phyloP scores from a whole-genome alignment of 148 eudicot genomes.

The Tetragonia tetragonoides region DNA sequence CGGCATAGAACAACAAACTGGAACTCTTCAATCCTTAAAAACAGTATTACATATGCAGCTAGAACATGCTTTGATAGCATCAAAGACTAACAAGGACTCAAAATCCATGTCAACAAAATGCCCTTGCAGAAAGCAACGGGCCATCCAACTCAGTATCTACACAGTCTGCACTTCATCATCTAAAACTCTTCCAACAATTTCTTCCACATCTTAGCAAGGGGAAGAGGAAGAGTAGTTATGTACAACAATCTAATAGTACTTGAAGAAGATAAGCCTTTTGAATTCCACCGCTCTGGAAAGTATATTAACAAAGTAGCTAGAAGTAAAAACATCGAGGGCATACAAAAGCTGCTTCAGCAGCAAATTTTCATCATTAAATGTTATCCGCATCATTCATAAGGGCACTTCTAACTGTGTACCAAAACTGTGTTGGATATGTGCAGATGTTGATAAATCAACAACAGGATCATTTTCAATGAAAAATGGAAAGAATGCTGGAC shows the following conservation, averaged over 20 bases:
- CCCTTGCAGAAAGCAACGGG: not conserved
- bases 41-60: not conserved
- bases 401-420: slow-evolving; percentile 11
- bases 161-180: not conserved
- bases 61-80: not conserved
- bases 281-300: not conserved
- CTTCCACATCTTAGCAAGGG: not conserved
- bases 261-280: not conserved
- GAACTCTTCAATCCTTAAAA: not conserved
- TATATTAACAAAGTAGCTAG: not conserved
- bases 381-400: slow-evolving; percentile 8
- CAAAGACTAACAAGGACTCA: not conserved
- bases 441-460: slow-evolving; percentile 17
- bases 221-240: not conserved
- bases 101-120: not conserved
- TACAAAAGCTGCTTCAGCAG: slow-evolving; percentile 8
- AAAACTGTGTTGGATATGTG: slow-evolving; percentile 31
- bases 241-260: not conserved
- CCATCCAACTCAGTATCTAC: not conserved
- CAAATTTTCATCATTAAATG: not conserved
- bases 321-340: not conserved
- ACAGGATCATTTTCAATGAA: not conserved
- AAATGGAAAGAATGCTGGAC: not conserved
- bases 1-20: not conserved
- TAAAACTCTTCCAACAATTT: not conserved